A percentile compares a stretch with the other conserved stretches of the same genome.
Conservation (phyloP, 768 basidiomycete species). For the Boletus vinaceobasis region DNA sequence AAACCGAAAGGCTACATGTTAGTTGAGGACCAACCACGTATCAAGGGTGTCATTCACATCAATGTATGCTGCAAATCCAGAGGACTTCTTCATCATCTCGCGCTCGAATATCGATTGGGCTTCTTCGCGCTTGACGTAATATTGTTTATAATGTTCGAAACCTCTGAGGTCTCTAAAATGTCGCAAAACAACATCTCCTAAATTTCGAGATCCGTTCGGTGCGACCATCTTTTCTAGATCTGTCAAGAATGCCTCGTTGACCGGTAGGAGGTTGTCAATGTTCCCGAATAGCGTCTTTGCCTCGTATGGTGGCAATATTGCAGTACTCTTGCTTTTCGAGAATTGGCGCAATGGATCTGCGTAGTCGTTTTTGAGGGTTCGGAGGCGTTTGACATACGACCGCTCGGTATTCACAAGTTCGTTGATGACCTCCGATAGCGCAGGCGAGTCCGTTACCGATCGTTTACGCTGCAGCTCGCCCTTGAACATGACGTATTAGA, state of each 20-base stretch:
- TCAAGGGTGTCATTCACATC: conserved; percentile 58
- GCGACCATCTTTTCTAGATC: conserved; percentile 79
- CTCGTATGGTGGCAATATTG: conserved; percentile 86
- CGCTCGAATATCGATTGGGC: conserved; percentile 85
- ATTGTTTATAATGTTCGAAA: conserved; percentile 89
- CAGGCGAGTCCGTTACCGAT: conserved; percentile 59
- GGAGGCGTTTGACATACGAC: conserved; percentile 81
- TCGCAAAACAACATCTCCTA: conserved; percentile 82
- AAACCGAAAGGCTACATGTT: neutral
- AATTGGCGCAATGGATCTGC: conserved; percentile 89
- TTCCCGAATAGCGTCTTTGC: conserved; percentile 94
- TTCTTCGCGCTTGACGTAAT: conserved; percentile 90
- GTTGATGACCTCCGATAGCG: conserved; percentile 70
- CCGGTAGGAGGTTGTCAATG: conserved; percentile 81
- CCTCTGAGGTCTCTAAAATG: conserved; percentile 84
- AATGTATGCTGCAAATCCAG: conserved; percentile 80
- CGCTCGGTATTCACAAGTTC: conserved; percentile 89
- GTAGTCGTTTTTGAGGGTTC: conserved; percentile 81
- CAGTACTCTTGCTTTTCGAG: conserved; percentile 77
- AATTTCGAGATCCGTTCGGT: conserved; percentile 51
- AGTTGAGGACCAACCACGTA: conserved; percentile 11
- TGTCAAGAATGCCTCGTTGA: conserved; percentile 82
- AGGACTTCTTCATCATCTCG: conserved; percentile 75
- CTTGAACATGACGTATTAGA: conserved; percentile 21
- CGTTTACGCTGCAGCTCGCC: conserved; percentile 43